Conservation (phyloP, 83 land plant species). For the Diphasiastrum complanatum region DNA sequence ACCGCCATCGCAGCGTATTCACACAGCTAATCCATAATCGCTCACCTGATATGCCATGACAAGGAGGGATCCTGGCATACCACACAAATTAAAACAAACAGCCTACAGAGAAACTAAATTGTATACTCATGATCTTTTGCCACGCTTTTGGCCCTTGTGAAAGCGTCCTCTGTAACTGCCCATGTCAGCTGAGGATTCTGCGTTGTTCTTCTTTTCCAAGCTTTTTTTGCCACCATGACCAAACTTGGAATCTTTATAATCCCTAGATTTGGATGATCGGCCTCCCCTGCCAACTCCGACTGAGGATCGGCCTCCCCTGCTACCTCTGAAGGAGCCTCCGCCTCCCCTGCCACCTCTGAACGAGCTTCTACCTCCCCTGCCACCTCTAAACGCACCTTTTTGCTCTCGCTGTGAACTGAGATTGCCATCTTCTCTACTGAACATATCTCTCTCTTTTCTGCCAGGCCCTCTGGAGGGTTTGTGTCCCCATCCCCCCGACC, state of each 20-base stretch:
- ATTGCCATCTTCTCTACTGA: background rate
- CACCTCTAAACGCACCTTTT: slow-evolving; percentile 2
- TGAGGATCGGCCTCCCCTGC: background rate
- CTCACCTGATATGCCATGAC: too few species aligned
- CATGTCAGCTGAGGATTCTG: slow-evolving; percentile 65
- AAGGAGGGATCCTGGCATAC: too few species aligned
- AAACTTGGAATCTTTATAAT: slow-evolving; percentile 57
- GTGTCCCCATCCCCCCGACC: slow-evolving; percentile 53
- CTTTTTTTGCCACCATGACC: slow-evolving; percentile 88
- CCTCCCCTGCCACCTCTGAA: background rate
- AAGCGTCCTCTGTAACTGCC: slow-evolving; percentile 29
- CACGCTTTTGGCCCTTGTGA: too few species aligned
- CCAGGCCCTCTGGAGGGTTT: too few species aligned
- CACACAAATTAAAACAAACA: too few species aligned
- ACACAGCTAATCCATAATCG: too few species aligned
- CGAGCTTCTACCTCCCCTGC: background rate
- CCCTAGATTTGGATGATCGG: slow-evolving; percentile 37
- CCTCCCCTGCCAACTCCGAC: slow-evolving; percentile 6
- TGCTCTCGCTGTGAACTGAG: background rate
- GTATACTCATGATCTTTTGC: too few species aligned
- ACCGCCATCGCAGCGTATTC: too few species aligned
- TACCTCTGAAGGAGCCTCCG: background rate
- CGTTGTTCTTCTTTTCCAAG: slow-evolving; percentile 70
- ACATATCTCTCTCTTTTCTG: too few species aligned
- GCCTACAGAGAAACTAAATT: too few species aligned